Conservation (phyloP, 257 asterid genomes). For the Penstemon eatonii region DNA sequence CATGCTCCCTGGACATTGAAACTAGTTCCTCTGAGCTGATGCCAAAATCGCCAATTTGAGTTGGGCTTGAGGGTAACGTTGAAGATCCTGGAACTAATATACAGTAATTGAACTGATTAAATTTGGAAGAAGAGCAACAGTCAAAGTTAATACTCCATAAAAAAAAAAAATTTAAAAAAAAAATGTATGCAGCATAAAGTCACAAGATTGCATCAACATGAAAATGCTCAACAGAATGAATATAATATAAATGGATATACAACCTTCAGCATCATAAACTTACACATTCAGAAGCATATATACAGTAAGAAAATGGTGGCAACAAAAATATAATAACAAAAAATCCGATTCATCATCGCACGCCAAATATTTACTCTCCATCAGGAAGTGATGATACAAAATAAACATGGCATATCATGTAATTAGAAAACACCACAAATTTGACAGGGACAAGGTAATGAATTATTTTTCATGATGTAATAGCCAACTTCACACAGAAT, state of each 20-base stretch:
- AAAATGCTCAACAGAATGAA: not conserved
- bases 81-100: slow-evolving; percentile 52
- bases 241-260: not conserved
- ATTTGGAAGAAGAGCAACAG: not conserved
- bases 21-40: slow-evolving; percentile 72
- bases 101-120: slow-evolving; percentile 18
- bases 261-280: slow-evolving; percentile 2
- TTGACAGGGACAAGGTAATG: slow-evolving; percentile 15
- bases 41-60: slow-evolving; percentile 62
- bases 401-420: not conserved
- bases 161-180: not conserved
- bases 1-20: slow-evolving; percentile 65
- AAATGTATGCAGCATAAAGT: not conserved
- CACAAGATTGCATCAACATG: not conserved
- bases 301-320: not conserved
- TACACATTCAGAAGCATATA: slow-evolving; percentile 16
- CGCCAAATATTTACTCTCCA: slow-evolving; percentile 11
- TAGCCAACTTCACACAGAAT: slow-evolving; percentile 1
- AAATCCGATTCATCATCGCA: not conserved
- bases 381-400: not conserved
- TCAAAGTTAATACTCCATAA: slow-evolving; percentile 12
- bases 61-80: slow-evolving; percentile 38
- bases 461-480: not conserved
- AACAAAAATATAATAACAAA: not conserved
- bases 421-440: not conserved